phyloP scores from a whole-genome alignment of 2,329 filamentous ascomycete genomes.

The Nothophaeocryptopus gaeumannii region DNA sequence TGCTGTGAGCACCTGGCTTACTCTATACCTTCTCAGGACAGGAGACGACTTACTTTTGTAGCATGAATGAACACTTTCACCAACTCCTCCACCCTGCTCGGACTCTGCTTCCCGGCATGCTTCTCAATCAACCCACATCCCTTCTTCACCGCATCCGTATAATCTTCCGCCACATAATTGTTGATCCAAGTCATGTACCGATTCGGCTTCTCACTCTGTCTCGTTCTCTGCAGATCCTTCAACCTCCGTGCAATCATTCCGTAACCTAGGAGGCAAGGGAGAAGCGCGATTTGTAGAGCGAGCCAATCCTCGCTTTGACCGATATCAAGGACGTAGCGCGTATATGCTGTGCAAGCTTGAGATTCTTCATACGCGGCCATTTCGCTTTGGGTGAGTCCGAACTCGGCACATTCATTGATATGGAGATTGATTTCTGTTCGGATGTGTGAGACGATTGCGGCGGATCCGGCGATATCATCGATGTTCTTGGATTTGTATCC shows the following conservation, averaged over 20 bases:
- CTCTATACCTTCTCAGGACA: background rate
- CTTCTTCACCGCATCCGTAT: slow-evolving; percentile 65
- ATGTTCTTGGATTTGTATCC: slow-evolving; percentile 79
- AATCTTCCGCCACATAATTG: slow-evolving; percentile 81
- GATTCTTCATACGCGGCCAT: slow-evolving; percentile 73
- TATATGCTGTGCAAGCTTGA: slow-evolving; percentile 77
- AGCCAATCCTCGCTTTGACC: slow-evolving; percentile 86
- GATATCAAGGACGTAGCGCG: slow-evolving; percentile 78
- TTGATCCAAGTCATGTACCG: slow-evolving; percentile 88
- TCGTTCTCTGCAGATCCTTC: slow-evolving; percentile 57
- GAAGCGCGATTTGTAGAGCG: slow-evolving; percentile 76
- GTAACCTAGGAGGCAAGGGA: slow-evolving; percentile 89
- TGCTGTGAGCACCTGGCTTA: background rate
- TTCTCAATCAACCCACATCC: slow-evolving; percentile 74
- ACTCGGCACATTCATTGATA: slow-evolving; percentile 74
- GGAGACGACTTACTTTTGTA: slow-evolving; percentile 62
- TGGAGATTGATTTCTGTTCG: slow-evolving; percentile 78
- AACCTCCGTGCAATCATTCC: slow-evolving; percentile 73
- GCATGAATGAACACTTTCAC: slow-evolving; percentile 81
- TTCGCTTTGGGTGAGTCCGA: slow-evolving; percentile 70
- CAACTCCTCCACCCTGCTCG: slow-evolving; percentile 73
- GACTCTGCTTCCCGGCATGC: slow-evolving; percentile 69
- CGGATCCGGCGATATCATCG: slow-evolving; percentile 67
- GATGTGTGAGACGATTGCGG: slow-evolving; percentile 72
- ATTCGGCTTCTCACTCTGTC: slow-evolving; percentile 28